Base-by-base conservation (phyloP, 345 rosid species). In the Firmiana major region DNA sequence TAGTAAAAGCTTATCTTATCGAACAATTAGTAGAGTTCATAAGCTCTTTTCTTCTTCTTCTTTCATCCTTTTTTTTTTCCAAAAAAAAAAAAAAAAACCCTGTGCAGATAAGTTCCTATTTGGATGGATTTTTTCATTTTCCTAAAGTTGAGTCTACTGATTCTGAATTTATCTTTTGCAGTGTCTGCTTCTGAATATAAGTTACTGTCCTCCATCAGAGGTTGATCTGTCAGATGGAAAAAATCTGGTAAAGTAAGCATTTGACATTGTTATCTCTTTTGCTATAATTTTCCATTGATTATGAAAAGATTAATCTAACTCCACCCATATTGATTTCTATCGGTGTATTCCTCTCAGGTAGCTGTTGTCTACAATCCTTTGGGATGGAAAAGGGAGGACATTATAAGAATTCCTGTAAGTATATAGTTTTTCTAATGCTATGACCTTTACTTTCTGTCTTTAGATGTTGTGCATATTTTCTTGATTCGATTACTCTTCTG, bases 311-410 rank as follows among this genome's bases (percentile, higher is more conserved):
- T 12, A 51, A 77, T 68, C 24, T 74, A 55, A 31, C 34, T 75
- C n/a, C 49, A 21, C 74, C 15, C 59, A 49, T 31, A 31, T 40
- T 77, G 21, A 48, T 24, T n/a, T 60, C 45, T 72, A 6, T 53
- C 68, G 16, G 42, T 24, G 67, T 42, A 36, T 75, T 77, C 48
- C 46, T 81, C 43, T 60, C 59, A 90, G 94, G 87, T 86, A 10
- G 85, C 89, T 19, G 83, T 90, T 40, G 83, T 81, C 55, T 90
- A 90, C 81, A 90, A 90, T 88, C 76, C 94, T 69, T 75, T 90
- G 42, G 92, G 94, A 64, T 87, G 92, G 94, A 82, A 81, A 73
- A 83, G 94, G 76, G 83, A 87, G 40, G 91, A 88, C 46, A 79
- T 90, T 66, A 78, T 90, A 77, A 79, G 87, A 66, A 82, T 90